Evolutionary conservation across 352 stramenopile genomes (phyloP).

Genomic region (Pythium guiyangense): DNA sequence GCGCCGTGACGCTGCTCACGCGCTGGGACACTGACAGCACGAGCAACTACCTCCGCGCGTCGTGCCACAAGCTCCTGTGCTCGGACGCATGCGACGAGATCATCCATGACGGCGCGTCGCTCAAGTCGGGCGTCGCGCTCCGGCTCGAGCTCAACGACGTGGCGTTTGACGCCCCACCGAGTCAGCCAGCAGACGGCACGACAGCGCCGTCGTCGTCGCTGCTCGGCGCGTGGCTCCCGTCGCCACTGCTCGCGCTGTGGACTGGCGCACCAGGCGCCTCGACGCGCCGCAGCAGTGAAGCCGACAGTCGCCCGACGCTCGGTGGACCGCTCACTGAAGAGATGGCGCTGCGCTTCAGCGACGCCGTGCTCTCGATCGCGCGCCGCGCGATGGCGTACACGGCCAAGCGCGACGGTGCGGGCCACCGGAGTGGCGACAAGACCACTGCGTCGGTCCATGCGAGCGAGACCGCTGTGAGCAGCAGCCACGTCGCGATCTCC

Average conservation of each 20-base stretch:
- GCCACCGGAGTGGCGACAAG: conserved; percentile 6
- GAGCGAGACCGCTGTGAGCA: not conserved
- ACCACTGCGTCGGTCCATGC: conserved; percentile 14
- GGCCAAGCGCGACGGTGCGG: conserved; percentile 15
- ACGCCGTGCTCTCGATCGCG: conserved; percentile 58
- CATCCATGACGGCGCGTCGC: conserved; percentile 72
- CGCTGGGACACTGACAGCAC: conserved; percentile 82
- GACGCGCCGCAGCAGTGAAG: conserved; percentile 44
- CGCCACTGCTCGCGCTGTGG: not conserved
- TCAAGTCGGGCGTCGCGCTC: conserved; percentile 78
- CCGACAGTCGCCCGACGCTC: conserved; percentile 38
- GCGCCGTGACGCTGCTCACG: conserved; percentile 56
- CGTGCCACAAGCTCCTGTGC: conserved; percentile 77
- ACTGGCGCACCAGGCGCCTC: not conserved
- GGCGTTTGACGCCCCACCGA: conserved; percentile 23
- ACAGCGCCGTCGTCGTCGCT: not conserved
- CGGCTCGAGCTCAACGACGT: conserved; percentile 55
- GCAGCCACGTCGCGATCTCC: conserved; percentile 13
- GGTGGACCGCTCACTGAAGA: conserved; percentile 61
- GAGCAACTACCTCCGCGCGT: conserved; percentile 65
- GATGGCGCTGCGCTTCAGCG: conserved; percentile 57
- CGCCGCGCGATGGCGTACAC: conserved; percentile 53
- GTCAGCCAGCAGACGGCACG: not conserved
- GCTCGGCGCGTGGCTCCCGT: not conserved
- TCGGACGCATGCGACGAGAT: conserved; percentile 83